phyloP scores from a whole-genome alignment of 495 filamentous ascomycete genomes.

The Pseudevernia furfuracea region DNA sequence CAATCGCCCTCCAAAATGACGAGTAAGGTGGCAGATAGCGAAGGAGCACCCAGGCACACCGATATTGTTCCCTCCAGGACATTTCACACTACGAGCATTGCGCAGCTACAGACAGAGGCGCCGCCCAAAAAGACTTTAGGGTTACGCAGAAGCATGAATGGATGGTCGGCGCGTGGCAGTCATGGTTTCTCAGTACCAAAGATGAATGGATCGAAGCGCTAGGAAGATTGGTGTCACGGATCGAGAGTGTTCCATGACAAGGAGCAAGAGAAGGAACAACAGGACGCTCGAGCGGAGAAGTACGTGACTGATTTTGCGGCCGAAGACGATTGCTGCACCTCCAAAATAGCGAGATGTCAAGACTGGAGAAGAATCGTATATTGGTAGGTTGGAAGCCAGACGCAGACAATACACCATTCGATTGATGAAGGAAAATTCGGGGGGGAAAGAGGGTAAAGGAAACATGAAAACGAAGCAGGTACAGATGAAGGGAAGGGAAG shows the following conservation, averaged over 20 bases:
- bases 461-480: too few species aligned
- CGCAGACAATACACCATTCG: background rate
- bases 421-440: background rate
- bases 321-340: background rate
- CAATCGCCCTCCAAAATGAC: background rate
- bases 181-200: slow-evolving; percentile 22
- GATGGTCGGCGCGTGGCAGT: slow-evolving; percentile 38
- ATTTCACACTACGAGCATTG: slow-evolving; percentile 48
- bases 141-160: slow-evolving; percentile 50
- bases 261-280: background rate
- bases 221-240: background rate
- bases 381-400: background rate
- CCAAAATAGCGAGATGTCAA: background rate
- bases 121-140: slow-evolving; percentile 47
- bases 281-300: background rate
- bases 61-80: slow-evolving; percentile 37
- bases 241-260: background rate
- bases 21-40: background rate
- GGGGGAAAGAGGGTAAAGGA: background rate
- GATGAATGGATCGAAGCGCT: background rate
- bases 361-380: background rate
- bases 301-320: background rate
- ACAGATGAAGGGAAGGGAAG: background rate
- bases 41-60: background rate
- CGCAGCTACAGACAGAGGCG: slow-evolving; percentile 31